Evolutionary conservation across 2,329 filamentous ascomycete species (phyloP), one percentile per base, ranked within the genome.

Genomic region (Alternaria panax): DNA sequence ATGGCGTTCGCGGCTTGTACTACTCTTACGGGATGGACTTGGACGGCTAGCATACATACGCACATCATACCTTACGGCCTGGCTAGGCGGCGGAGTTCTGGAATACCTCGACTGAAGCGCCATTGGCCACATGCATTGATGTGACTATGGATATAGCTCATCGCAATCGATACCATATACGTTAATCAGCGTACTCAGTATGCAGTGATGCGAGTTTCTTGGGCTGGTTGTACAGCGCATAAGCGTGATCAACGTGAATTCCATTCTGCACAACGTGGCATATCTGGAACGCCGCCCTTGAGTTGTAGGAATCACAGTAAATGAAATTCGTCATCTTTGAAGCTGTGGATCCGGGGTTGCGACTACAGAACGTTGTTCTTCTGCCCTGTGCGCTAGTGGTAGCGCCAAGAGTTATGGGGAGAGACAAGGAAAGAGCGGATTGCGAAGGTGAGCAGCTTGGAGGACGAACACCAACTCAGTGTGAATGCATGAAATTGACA

Each of bases 1-100:
- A 59, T 59, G 65, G 67, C 69, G 67, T 71, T 70, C 20, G 60
- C 61, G 57, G 45, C 61, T 60, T 65, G 65, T 67, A 67, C 46
- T 57, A 70, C 65, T 58, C 50, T 59, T 56, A 64, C 55, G 54
- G 56, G 51, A 60, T 53, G 61, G 64, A 51, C 59, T 61, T 63
- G 64, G 60, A 60, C 57, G 56, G 61, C 51, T 59, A 54, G 56
- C 42, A 67, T 63, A 60, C 60, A 66, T 41, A 46, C 22, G 54
- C 43, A 51, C 56, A 51, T 56, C 48, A 57, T 59, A 56, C 51
- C 48, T 55, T 51, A 57, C 57, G 65, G 61, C 57, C 59, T 62
- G 51, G 63, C 42, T 62, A 54, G 63, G 62, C 51, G 64, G 59
- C 54, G 62, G 66, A 67, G 58, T 68, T 62, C 45, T 59, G 63